Evolutionary conservation across 2,329 filamentous ascomycete species (phyloP), one percentile per base, ranked within the genome.

Genomic region (Alternaria brassicae): DNA sequence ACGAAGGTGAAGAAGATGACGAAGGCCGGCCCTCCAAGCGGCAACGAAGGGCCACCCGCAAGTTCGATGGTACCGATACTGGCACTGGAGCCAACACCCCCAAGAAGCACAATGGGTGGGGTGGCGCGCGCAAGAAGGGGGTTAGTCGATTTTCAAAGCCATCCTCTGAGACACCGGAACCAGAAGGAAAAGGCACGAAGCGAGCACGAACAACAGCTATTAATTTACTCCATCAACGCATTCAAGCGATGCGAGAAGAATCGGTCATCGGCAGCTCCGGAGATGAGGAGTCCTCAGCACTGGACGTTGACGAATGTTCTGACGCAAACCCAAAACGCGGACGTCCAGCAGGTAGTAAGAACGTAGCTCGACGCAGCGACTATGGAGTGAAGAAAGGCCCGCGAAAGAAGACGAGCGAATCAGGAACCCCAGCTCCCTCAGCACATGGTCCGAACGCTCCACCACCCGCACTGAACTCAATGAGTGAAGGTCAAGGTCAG

Each of bases 351-450:
- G 81, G 81, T 0, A 82, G 81, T 60, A 83, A 82, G 69, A 83
- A 83, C 44, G 67, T 77, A 27, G 76, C 78, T 25, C 74, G 79
- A 56, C 74, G 82, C 19, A 80, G 78, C 50, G 82, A 83, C 60
- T 81, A 78, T 30, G 81, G 81, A 2, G 77, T 83, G 56, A 82
- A 82, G 61, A 84, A 83, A 58, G 81, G 81, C 3, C 81, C 81
- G 5, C 72, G 81, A 9, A 78, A 76, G 63, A 75, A 75, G 63
- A 58, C 61, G n/a, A 63, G 58, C 23, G 72, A 75, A 36, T 60
- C 66, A 10, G 60, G 56, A 23, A 62, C 65, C 10, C 64, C 68
- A 15, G 58, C 60, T 25, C 69, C 68, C 17, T 67, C 67, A 39
- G 61, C 67, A 21, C 67, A 69, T 58, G 62, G 65, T 15, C 56